phyloP scores from a whole-genome alignment of 805 yeast species.

The Saccharomyces mikatae region DNA sequence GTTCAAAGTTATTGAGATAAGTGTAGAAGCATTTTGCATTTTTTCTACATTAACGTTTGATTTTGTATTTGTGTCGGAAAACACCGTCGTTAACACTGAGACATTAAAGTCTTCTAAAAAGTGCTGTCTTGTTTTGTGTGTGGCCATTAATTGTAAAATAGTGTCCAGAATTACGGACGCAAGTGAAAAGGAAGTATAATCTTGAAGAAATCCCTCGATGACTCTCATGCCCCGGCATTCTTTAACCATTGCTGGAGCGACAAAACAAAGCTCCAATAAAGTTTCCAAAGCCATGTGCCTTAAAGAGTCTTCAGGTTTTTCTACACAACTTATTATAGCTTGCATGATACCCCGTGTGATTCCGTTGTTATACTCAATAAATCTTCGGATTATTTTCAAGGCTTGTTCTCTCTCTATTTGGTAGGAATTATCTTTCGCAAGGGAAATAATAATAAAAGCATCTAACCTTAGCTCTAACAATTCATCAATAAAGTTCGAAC shows the following conservation, averaged over 20 bases:
- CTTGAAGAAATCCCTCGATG: conserved; percentile 27
- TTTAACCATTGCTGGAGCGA: conserved; percentile 37
- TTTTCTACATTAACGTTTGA: conserved; percentile 44
- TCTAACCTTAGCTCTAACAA: conserved; percentile 52
- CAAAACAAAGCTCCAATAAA: conserved; percentile 44
- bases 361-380: conserved; percentile 49
- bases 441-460: conserved; percentile 52
- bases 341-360: conserved; percentile 61
- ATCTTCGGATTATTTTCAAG: conserved; percentile 56
- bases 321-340: conserved; percentile 57
- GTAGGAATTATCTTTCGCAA: conserved; percentile 48
- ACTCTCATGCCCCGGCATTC: conserved; percentile 41
- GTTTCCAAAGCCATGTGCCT: conserved; percentile 48
- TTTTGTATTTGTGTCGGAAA: conserved; percentile 51
- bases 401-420: conserved; percentile 72
- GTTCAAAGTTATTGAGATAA: conserved; percentile 55
- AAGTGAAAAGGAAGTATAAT: conserved; percentile 19
- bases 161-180: conserved; percentile 25
- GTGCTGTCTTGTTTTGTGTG: conserved; percentile 23
- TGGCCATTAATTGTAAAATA: conserved; percentile 22
- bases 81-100: conserved; percentile 55
- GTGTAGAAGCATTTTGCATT: conserved; percentile 51
- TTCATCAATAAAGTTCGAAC: conserved; percentile 44
- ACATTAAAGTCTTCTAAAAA: conserved; percentile 54
- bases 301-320: conserved; percentile 44